These are phyloP conservation scores for Inga leiocalycina DNA, from an alignment of 306 rosid species.

Conservation along the genomic window DNA sequence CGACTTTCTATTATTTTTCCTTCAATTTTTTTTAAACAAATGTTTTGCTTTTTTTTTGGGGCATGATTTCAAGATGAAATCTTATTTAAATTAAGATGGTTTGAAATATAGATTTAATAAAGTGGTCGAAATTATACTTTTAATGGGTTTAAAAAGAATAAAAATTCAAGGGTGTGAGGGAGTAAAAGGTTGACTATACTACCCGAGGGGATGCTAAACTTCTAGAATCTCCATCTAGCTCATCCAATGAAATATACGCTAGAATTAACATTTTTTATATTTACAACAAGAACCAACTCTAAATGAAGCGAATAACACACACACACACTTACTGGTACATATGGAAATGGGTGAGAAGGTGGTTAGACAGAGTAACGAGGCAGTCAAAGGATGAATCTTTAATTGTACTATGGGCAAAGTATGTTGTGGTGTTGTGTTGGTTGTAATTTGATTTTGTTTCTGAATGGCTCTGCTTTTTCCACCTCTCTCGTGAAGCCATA, in stretches of 20 bases:
- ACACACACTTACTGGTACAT: neutral
- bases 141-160: neutral
- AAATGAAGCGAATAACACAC: too few species aligned
- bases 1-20: too few species aligned
- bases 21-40: neutral
- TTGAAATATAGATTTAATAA: neutral
- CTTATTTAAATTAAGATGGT: neutral
- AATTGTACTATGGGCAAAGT: constrained; percentile 57
- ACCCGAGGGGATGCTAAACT: neutral
- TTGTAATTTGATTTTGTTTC: constrained; percentile 41
- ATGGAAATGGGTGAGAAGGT: neutral
- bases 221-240: neutral
- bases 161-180: neutral
- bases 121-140: neutral
- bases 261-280: too few species aligned
- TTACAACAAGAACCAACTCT: too few species aligned
- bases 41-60: neutral
- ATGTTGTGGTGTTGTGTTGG: constrained; percentile 21
- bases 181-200: neutral
- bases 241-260: neutral
- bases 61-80: neutral
- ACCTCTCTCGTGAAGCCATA: constrained; percentile 39
- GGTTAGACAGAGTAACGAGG: constrained; percentile 42
- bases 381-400: constrained; percentile 62
- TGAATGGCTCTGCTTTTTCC: constrained; percentile 52